These are phyloP conservation scores for Flaveria robusta DNA, from an alignment of 129 eudicot species.

Conservation along the genomic window DNA sequence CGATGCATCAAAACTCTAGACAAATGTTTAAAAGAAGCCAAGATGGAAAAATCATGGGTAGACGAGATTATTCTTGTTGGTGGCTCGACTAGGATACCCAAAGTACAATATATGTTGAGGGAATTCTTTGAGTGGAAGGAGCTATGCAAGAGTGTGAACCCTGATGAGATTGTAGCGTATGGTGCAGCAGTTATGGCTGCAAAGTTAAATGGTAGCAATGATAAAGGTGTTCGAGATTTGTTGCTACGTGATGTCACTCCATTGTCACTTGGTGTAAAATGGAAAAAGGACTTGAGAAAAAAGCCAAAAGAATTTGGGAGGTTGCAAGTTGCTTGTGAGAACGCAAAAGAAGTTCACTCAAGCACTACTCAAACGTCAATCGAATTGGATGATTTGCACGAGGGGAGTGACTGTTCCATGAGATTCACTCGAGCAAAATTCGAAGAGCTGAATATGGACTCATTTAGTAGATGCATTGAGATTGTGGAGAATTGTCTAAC, in stretches of 20 bases:
- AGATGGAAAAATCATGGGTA: conserved; percentile 16
- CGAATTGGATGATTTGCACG: conserved; percentile 21
- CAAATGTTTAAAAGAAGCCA: conserved; percentile 14
- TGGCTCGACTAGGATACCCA: conserved; percentile 24
- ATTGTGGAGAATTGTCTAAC: conserved; percentile 14
- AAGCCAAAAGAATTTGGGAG: too few species aligned
- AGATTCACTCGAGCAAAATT: conserved; percentile 14
- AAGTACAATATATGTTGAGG: conserved; percentile 3
- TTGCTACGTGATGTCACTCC: conserved; percentile 20
- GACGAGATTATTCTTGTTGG: conserved; percentile 20
- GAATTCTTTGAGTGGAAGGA: background rate
- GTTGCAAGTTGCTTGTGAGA: background rate
- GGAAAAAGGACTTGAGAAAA: too few species aligned
- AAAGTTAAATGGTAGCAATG: background rate
- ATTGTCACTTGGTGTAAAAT: conserved; percentile 6
- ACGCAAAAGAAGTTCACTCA: background rate
- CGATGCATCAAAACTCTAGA: background rate
- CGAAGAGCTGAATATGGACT: conserved; percentile 23
- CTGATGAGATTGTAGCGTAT: conserved; percentile 29
- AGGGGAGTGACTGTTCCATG: conserved; percentile 19
- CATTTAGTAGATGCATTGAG: conserved; percentile 15
- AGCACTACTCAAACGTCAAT: conserved; percentile 25
- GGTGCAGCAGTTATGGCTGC: conserved; percentile 31
- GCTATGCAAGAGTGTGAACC: conserved; percentile 20
- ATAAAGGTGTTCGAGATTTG: background rate